Conservation (phyloP, 164 flowering plant genomes). For the Vitis labrusca region DNA sequence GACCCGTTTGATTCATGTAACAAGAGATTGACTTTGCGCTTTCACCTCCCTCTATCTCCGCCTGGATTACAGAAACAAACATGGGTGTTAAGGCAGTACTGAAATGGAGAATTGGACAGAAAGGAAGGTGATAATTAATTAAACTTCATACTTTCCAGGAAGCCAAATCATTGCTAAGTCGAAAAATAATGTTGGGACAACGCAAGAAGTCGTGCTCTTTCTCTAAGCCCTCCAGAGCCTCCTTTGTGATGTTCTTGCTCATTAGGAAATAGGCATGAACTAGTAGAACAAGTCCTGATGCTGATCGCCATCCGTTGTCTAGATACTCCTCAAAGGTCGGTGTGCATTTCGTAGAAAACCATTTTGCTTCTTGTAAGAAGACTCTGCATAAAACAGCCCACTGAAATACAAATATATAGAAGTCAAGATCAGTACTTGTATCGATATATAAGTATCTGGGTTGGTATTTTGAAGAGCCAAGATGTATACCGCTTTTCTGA, state of each 20-base stretch:
- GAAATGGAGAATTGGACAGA: too few species aligned
- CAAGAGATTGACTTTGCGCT: constrained; percentile 28
- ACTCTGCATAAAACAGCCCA: constrained; percentile 49
- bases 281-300: constrained; percentile 20
- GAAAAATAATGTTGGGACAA: constrained; percentile 33
- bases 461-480: too few species aligned
- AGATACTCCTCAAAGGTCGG: constrained; percentile 49
- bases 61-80: constrained; percentile 13
- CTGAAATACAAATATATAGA: constrained; percentile 14
- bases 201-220: constrained; percentile 18
- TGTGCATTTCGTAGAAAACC: constrained; percentile 27
- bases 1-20: constrained; percentile 29
- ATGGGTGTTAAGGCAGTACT: too few species aligned
- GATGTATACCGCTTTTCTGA: constrained; percentile 23
- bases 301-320: constrained; percentile 39
- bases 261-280: constrained; percentile 29
- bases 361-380: constrained; percentile 43
- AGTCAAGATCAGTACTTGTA: neutral
- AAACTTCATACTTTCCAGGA: constrained; percentile 32
- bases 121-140: too few species aligned
- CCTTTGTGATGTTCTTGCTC: neutral
- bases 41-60: constrained; percentile 37
- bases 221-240: constrained; percentile 15
- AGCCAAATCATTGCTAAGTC: constrained; percentile 38
- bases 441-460: neutral